Percentiles rank a stretch among this genome's conserved stretches.
Evolutionary conservation across 176 grass and related monocot genomes (phyloP).

Genomic region (Elymus sibiricus): DNA sequence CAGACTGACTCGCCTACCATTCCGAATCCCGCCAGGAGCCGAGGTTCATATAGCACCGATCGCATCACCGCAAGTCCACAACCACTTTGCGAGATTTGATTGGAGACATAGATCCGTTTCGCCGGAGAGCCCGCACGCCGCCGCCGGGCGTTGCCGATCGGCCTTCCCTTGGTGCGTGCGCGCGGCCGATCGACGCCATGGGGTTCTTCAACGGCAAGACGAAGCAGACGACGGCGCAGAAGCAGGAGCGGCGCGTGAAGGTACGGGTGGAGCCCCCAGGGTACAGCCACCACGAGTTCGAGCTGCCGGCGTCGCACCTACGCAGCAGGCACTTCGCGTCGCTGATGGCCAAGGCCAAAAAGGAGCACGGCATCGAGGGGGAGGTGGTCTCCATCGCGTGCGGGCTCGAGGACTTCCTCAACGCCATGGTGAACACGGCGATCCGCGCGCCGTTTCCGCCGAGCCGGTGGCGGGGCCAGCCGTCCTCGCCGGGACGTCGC

Average conservation of each 20-base stretch:
- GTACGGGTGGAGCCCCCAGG: neutral
- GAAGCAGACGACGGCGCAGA: neutral
- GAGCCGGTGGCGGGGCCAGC: neutral
- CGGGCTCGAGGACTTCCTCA: neutral
- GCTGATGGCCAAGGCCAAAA: neutral
- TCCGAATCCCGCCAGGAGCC: neutral
- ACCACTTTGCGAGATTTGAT: neutral
- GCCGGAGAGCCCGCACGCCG: neutral
- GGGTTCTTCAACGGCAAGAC: neutral
- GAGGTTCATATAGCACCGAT: neutral
- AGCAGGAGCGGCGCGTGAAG: neutral
- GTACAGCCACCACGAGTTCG: neutral
- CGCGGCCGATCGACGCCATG: neutral
- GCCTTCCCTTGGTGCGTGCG: neutral
- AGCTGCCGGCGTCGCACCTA: slow-evolving; percentile 1
- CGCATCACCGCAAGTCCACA: neutral
- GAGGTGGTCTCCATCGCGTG: neutral
- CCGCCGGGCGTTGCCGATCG: neutral
- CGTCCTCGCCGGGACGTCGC: neutral
- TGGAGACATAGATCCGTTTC: neutral
- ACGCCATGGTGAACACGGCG: neutral
- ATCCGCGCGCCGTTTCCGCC: neutral
- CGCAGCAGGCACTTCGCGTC: neutral
- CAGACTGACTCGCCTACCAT: neutral
- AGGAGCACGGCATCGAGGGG: neutral